Conservation (phyloP, 192 early-diverging fungal species). For the Umbelopsis isabellina region DNA sequence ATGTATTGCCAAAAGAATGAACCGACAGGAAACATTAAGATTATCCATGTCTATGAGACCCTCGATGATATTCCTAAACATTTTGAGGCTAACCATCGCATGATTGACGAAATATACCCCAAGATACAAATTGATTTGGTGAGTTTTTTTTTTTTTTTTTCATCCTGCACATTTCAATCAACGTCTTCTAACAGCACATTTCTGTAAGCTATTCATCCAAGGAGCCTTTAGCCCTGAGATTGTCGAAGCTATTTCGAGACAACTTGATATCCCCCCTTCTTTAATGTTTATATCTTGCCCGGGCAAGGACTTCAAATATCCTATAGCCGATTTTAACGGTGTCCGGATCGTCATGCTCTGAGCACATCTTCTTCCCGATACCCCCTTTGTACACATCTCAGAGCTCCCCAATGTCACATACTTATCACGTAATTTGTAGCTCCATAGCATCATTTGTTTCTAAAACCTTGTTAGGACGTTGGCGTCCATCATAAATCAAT, state of each 20-base stretch:
- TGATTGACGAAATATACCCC: slow-evolving; percentile 57
- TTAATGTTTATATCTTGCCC: slow-evolving; percentile 52
- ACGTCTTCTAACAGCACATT: not conserved
- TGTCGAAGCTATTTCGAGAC: slow-evolving; percentile 44
- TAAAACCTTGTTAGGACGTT: too few species aligned
- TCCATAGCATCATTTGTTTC: too few species aligned
- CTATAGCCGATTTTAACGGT: slow-evolving; percentile 47
- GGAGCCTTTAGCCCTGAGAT: slow-evolving; percentile 45
- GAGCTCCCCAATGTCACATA: not conserved
- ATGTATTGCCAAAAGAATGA: slow-evolving; percentile 55
- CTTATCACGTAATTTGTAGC: not conserved
- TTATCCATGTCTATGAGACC: slow-evolving; percentile 54
- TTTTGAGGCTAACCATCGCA: slow-evolving; percentile 56
- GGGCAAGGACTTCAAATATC: slow-evolving; percentile 34
- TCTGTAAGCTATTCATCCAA: slow-evolving; percentile 41
- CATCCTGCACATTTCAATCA: not conserved
- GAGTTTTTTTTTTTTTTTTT: not conserved
- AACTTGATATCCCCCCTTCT: slow-evolving; percentile 41
- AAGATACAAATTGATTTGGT: slow-evolving; percentile 54
- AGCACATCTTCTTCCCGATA: not conserved
- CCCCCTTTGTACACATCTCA: not conserved
- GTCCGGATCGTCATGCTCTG: slow-evolving; percentile 52
- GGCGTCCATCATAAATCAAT: not conserved
- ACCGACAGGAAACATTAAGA: slow-evolving; percentile 46
- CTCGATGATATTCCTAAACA: slow-evolving; percentile 50